A percentile compares a stretch with the other conserved stretches of the same genome.
Evolutionary conservation across 2,329 filamentous ascomycete species (phyloP).

Genomic region (Diaporthe sp.): DNA sequence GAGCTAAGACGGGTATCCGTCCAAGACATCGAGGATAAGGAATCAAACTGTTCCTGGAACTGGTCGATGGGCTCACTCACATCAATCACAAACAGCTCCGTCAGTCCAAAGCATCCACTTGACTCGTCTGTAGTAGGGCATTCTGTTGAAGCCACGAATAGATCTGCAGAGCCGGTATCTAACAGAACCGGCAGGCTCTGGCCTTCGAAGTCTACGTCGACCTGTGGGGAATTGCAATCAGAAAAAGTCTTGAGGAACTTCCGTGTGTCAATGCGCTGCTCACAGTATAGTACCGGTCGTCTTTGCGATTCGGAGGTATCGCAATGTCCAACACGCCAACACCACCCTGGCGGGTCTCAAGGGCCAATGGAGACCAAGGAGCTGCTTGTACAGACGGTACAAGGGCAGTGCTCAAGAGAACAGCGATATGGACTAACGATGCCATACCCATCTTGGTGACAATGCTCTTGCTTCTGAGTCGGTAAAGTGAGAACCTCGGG

Average conservation of each 20-base stretch:
- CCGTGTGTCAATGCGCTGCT: background rate
- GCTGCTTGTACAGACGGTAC: background rate
- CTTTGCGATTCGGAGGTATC: conserved; percentile 8
- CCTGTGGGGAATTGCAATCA: background rate
- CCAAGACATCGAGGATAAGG: too few species aligned
- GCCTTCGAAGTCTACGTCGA: conserved; percentile 5
- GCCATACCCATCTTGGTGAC: background rate
- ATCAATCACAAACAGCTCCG: background rate
- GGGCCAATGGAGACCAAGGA: background rate
- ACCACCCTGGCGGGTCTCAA: background rate
- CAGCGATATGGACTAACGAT: background rate
- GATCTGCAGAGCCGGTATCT: conserved; percentile 8
- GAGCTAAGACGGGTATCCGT: too few species aligned
- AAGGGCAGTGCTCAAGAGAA: background rate
- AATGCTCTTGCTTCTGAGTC: background rate
- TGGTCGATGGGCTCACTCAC: background rate
- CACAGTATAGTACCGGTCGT: conserved; percentile 4
- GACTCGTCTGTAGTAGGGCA: background rate
- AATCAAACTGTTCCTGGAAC: too few species aligned
- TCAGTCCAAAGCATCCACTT: background rate
- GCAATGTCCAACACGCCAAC: conserved; percentile 12
- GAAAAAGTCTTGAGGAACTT: background rate
- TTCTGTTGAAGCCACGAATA: conserved; percentile 5
- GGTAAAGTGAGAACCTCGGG: background rate
- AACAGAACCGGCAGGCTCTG: background rate